Evolutionary conservation across 495 filamentous ascomycete genomes (phyloP).

Genomic region (Lophium mytilinum): DNA sequence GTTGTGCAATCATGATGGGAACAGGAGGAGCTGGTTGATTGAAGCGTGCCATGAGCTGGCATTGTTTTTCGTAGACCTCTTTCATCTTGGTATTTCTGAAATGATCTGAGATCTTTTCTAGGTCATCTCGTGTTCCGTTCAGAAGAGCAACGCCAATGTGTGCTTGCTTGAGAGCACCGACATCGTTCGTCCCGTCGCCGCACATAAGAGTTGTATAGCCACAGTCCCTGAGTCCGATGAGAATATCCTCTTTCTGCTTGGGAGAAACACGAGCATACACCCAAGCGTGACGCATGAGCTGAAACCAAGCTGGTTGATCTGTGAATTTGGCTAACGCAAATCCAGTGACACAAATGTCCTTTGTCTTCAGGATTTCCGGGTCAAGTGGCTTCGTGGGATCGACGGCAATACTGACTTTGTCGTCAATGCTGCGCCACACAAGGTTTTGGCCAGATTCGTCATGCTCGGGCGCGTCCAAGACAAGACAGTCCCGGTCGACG

Average conservation of each 20-base stretch:
- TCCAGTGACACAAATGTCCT: constrained; percentile 94
- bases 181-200: constrained; percentile 97
- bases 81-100: constrained; percentile 93
- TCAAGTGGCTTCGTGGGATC: constrained; percentile 77
- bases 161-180: constrained; percentile 95
- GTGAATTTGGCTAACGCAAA: constrained; percentile 89
- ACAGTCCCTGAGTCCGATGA: constrained; percentile 87
- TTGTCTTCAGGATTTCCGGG: constrained; percentile 67
- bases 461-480: constrained; percentile 90
- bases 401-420: constrained; percentile 79
- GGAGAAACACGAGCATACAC: constrained; percentile 97
- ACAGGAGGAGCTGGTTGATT: constrained; percentile 87
- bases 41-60: constrained; percentile 81
- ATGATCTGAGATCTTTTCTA: constrained; percentile 86
- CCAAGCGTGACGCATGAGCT: constrained; percentile 83
- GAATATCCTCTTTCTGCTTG: constrained; percentile 98
- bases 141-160: constrained; percentile 94
- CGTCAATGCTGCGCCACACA: constrained; percentile 93
- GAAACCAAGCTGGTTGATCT: constrained; percentile 59
- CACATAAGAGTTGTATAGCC: constrained; percentile 99
- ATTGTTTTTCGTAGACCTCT: constrained; percentile 96
- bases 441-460: constrained; percentile 72
- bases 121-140: constrained; percentile 86
- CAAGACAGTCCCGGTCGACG: constrained; percentile 88
- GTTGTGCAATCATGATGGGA: constrained; percentile 79